Evolutionary conservation across 345 rosid genomes (phyloP).

Genomic region (Dovyalis caffra): DNA sequence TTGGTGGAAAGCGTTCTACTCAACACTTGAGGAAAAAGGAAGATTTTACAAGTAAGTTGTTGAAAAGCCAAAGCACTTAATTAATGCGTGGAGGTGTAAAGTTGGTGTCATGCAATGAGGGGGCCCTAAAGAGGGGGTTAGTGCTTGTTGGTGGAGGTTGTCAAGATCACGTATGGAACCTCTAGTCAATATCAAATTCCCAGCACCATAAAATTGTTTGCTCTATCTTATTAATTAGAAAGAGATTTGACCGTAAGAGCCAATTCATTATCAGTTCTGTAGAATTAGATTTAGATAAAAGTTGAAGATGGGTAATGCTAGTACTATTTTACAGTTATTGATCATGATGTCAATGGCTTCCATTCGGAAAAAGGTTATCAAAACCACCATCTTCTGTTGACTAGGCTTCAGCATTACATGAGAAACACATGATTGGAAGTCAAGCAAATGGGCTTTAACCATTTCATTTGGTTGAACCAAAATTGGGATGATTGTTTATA

Average conservation of each 20-base stretch:
- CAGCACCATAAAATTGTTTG: constrained; percentile 24
- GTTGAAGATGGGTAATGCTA: not conserved
- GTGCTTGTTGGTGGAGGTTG: constrained; percentile 32
- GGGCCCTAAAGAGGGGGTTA: constrained; percentile 11
- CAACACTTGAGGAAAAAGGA: constrained; percentile 8
- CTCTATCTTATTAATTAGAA: not conserved
- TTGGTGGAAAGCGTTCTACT: constrained; percentile 7
- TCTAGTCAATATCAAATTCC: constrained; percentile 19
- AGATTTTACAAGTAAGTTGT: constrained; percentile 18
- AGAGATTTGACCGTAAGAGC: constrained; percentile 6
- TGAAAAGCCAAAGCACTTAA: constrained; percentile 16
- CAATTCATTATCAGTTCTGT: constrained; percentile 8
- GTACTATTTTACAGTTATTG: not conserved
- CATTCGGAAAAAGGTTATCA: not conserved
- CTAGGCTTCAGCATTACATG: not conserved
- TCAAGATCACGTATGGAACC: constrained; percentile 23
- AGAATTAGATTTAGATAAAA: not conserved
- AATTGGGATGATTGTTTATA: too few species aligned
- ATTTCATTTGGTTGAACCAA: too few species aligned
- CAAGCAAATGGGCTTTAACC: too few species aligned
- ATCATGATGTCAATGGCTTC: not conserved
- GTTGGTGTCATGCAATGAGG: not conserved
- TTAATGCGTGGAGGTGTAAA: constrained; percentile 14
- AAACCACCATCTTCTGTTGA: constrained; percentile 4
- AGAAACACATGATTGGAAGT: not conserved